Evolutionary conservation across 1,139 yeast species (phyloP).

Genomic region (Geotrichum klebahnii): DNA sequence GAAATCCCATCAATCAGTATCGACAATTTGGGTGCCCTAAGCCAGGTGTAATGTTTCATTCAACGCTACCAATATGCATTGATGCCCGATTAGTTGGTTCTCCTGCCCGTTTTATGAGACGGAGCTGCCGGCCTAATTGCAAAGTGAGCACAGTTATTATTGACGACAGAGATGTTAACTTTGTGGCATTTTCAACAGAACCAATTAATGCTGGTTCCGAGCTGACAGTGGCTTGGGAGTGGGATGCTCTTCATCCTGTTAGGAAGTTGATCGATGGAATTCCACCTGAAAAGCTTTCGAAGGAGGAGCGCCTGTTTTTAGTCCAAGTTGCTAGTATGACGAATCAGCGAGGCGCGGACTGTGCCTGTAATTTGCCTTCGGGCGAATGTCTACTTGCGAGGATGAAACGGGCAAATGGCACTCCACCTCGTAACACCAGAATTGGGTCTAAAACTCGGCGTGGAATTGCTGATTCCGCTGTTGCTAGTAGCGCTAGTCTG

Average conservation of each 20-base stretch:
- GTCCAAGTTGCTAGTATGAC: constrained; percentile 27
- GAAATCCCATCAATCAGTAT: constrained; percentile 71
- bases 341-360: constrained; percentile 55
- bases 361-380: constrained; percentile 52
- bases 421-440: constrained; percentile 22
- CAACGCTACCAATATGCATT: constrained; percentile 54
- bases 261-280: constrained; percentile 47
- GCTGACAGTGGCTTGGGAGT: constrained; percentile 77
- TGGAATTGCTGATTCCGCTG: constrained; percentile 15
- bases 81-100: constrained; percentile 83
- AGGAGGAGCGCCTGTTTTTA: constrained; percentile 30
- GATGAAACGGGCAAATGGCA: constrained; percentile 28
- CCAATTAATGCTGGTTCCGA: constrained; percentile 62
- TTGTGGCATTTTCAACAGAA: constrained; percentile 56
- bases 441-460: constrained; percentile 23
- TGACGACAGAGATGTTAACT: constrained; percentile 46
- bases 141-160: constrained; percentile 54
- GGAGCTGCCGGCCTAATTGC: constrained; percentile 73
- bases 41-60: constrained; percentile 62
- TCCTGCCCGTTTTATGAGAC: constrained; percentile 66
- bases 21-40: constrained; percentile 78
- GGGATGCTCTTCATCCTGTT: constrained; percentile 80
- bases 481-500: neutral
- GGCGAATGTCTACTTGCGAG: constrained; percentile 30
- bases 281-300: constrained; percentile 36